These are phyloP conservation scores for Aspergillus wentii DNA, from an alignment of 495 filamentous ascomycete genomes.

Conservation along the genomic window DNA sequence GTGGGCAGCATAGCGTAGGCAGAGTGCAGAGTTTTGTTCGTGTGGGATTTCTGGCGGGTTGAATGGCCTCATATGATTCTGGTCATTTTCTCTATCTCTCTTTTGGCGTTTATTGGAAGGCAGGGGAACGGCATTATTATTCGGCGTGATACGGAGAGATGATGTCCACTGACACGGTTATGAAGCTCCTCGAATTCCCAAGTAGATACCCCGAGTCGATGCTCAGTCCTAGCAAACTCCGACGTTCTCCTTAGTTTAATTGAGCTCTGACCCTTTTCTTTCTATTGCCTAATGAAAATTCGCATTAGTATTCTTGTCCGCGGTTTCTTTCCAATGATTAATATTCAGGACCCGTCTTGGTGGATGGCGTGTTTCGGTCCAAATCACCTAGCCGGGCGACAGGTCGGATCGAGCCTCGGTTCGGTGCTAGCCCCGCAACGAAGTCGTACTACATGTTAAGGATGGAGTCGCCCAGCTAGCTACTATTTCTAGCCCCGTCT, in stretches of 20 bases:
- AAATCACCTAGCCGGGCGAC: too few species aligned
- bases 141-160: conserved; percentile 46
- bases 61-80: conserved; percentile 20
- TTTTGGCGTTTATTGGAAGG: conserved; percentile 26
- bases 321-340: too few species aligned
- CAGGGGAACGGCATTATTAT: conserved; percentile 39
- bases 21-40: neutral
- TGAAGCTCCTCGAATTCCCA: conserved; percentile 48
- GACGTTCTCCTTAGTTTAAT: conserved; percentile 27
- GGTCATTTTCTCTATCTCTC: conserved; percentile 7
- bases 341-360: too few species aligned
- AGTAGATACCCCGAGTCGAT: conserved; percentile 51
- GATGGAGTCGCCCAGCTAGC: too few species aligned
- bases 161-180: conserved; percentile 28
- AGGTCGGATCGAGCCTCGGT: conserved; percentile 4
- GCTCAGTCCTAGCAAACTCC: conserved; percentile 45
- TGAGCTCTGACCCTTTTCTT: neutral
- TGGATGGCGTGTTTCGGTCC: too few species aligned
- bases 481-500: too few species aligned
- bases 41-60: too few species aligned
- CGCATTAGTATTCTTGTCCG: neutral
- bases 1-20: conserved; percentile 31
- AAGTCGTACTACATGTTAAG: too few species aligned
- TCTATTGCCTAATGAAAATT: neutral
- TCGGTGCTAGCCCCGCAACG: conserved; percentile 4